Evolutionary conservation across 495 filamentous ascomycete genomes (phyloP), one percentile per base, ranked within the genome.

Genomic region (Tuber melanosporum): DNA sequence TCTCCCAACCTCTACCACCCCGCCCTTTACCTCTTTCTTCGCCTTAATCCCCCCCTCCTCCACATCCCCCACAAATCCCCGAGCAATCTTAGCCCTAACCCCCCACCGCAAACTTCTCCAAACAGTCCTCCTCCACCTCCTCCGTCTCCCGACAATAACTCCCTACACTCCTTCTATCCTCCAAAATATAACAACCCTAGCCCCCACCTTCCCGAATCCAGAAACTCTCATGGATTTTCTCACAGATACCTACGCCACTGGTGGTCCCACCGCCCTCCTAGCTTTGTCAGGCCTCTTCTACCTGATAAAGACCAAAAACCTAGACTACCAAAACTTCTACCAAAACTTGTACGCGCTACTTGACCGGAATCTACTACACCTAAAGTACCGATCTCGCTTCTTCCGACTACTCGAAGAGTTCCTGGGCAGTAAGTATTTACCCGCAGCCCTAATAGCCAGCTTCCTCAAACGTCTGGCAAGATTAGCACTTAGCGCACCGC

Each of bases 151-250:
- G 72, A 66, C 57, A 36, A 66, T 66, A 66, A 15, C 57, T 12
- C 57, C 57, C 57, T 36, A 66, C 26, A 66, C 14, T 26, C 15
- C 57, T 8, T 66, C 57, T 4, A 66, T 66, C 57, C 85, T 94
- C 83, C 87, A 90, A n/a, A 92, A 95, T 78, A 91, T 92, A 73
- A 99, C 98, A 84, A 85, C 87, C 47, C 86, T 99, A 43, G 87
- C 89, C 26, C 94, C 95, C 1, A 95, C 92, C 92, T 97, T 98
- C 85, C 88, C 85, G 47, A 91, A 92, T 49, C 90, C 92, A 9
- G 94, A 97, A 82, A 87, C 95, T 12, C 87, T 99, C n/a, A 94
- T 98, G 91, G 96, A 99, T 86, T 98, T 98, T 85, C 85, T 99
- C 52, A 97, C 94, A 3, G 94, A 97, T 84, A 94, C 91, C 22